Conservation (phyloP, 2,329 filamentous ascomycete genomes). For the Coniochaeta sp. region DNA sequence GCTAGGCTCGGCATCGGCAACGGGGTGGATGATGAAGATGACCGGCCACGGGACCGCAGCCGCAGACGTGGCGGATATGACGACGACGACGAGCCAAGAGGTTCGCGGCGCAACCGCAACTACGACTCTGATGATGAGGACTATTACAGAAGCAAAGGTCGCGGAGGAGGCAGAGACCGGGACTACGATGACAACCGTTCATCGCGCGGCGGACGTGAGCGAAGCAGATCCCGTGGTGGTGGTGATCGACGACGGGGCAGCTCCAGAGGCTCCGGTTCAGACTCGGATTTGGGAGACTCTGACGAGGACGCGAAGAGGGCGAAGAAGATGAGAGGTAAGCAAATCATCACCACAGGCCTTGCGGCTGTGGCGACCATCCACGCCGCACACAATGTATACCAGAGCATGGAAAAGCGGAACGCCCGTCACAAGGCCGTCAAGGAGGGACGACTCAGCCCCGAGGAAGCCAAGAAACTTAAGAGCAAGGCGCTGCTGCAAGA, state of each 20-base stretch:
- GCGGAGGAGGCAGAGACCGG: constrained; percentile 27
- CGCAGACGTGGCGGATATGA: constrained; percentile 19
- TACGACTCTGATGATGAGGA: constrained; percentile 24
- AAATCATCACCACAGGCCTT: constrained; percentile 47
- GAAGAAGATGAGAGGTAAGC: constrained; percentile 56
- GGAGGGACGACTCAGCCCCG: constrained; percentile 41
- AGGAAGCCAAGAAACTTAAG: constrained; percentile 49
- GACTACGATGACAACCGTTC: constrained; percentile 41
- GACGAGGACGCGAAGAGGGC: constrained; percentile 46
- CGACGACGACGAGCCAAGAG: constrained; percentile 22
- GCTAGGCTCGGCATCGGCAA: constrained; percentile 54
- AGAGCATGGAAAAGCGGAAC: constrained; percentile 50
- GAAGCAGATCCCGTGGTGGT: constrained; percentile 29
- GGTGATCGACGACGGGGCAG: constrained; percentile 21
- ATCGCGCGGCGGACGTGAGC: constrained; percentile 19
- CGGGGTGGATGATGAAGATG: constrained; percentile 30
- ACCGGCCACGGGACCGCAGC: constrained; percentile 22
- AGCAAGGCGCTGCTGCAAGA: constrained; percentile 49
- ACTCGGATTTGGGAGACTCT: constrained; percentile 50
- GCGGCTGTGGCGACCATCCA: constrained; percentile 53
- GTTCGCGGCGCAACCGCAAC: constrained; percentile 12
- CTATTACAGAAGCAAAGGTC: constrained; percentile 31
- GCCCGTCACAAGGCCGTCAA: constrained; percentile 44
- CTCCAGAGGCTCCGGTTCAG: constrained; percentile 35
- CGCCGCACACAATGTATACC: constrained; percentile 50